Base-by-base conservation (phyloP, 1,284 basidiomycete genomes). In the Mycena citricolor region DNA sequence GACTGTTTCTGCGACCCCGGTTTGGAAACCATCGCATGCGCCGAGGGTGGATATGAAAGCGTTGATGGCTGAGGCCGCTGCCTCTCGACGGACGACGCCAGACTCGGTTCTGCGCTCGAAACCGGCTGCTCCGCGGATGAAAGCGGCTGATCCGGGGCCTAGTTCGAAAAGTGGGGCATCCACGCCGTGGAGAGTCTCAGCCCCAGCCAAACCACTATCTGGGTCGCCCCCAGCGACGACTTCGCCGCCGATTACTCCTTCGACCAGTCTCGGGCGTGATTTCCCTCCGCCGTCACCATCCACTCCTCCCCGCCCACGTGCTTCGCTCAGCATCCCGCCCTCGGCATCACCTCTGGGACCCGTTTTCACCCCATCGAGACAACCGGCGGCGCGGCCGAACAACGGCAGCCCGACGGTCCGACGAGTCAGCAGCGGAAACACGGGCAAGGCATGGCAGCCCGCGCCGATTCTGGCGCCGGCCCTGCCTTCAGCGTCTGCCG, bases 41-140 rank as follows among this genome's bases (percentile, higher is more conserved):
- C 70, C 68, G 53, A 90, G 86, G 21, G 77, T 83, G 8, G 90
- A 95, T 59, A 82, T 97, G 72, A 84, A 88, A 54, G 71, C 79
- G 16, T 83, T 97, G 50, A 92, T 97, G 80, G 90, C 87, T 0
- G 89, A 92, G 61, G 79, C 81, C 1, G 78, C 79, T n/a, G n/a
- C n/a, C n/a, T n/a, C n/a, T n/a, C n/a, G n/a, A n/a, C 25, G 23
- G 14, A 29, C 26, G 26, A 10, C 10, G 14, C 26, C 26, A 10
- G 14, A 29, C 10, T 14, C 26, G 14, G 26, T 29, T 29, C 10
- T 29, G 10, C 26, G 14, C 14, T 14, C 26, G 10, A 29, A 29
- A 29, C 14, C 26, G 10, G 26, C 26, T 29, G 26, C 10, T 29
- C 14, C 19, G 10, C 33, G n/a, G n/a, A n/a, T n/a, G n/a, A n/a